Base-by-base conservation (phyloP, 1,284 basidiomycete genomes). In the Tausonia pullulans region DNA sequence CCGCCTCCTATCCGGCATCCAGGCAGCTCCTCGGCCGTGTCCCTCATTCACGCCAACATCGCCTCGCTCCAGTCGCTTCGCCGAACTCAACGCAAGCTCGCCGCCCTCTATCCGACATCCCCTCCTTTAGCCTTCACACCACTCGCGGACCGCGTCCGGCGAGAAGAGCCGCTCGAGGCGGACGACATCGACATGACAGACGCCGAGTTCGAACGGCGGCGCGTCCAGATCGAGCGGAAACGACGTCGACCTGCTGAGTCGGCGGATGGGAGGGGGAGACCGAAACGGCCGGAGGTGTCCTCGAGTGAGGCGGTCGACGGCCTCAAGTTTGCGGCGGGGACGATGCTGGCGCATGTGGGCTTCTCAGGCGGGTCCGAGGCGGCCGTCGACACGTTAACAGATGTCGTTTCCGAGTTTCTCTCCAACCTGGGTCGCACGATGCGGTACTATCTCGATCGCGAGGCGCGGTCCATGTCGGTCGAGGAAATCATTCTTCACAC, bases 401-500 rank as follows among this genome's bases (percentile, higher is more conserved):
- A 87, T 58, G 86, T 95, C 3, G 82, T 87, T 0, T 81, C 84
- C 0, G 89, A 95, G 70, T 96, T 90, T 74, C 72, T 98, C 1
- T 76, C 83, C 52, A 95, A 92, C 71, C 81, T 98, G 48, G 95
- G 94, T 2, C 81, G 86, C 58, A 95, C 91, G 10, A 83, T 97
- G 62, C 82, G 86, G 55, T 86, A 87, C 71, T 79, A 93, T 67
- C 78, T 82, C 39, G 95, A 98, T 74, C 88, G 87, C 69, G 90
- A 89, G 75, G 83, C 82, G 0, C 78, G 81, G 54, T 81, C 81
- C 55, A 90, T 97, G 87, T 84, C 84, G 4, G 74, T 88, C 0
- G 90, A 95, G 88, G 91, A 96, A 83, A 91, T 97, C 59, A 84
- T 96, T 46, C 79, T 93, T 3, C 91, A 95, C 74, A 87, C 88